These are phyloP conservation scores for Ogataea thermomethanolica DNA, from an alignment of 805 yeast species.

Conservation along the genomic window DNA sequence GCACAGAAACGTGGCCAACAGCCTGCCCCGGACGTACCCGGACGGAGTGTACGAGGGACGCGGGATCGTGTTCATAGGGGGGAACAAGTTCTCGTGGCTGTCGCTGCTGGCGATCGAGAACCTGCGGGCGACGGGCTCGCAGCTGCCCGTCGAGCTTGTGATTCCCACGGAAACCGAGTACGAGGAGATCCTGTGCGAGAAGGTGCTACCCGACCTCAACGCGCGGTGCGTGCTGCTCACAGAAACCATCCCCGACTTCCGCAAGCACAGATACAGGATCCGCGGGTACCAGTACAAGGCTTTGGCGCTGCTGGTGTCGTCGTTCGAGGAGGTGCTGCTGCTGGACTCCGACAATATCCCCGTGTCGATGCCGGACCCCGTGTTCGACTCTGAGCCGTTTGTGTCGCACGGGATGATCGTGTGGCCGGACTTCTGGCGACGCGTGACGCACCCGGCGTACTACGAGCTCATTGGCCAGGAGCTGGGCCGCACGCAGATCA, in stretches of 20 bases:
- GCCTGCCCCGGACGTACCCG: constrained; percentile 37
- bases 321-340: constrained; percentile 49
- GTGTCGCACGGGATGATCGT: constrained; percentile 45
- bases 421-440: constrained; percentile 62
- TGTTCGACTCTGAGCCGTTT: constrained; percentile 59
- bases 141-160: constrained; percentile 47
- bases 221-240: constrained; percentile 58
- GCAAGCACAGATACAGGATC: constrained; percentile 27
- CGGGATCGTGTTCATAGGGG: constrained; percentile 75
- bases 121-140: constrained; percentile 43
- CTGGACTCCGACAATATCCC: constrained; percentile 54
- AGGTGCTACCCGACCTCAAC: constrained; percentile 42
- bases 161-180: constrained; percentile 46
- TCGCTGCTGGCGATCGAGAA: constrained; percentile 51
- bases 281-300: constrained; percentile 49
- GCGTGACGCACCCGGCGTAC: constrained; percentile 50
- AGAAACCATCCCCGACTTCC: constrained; percentile 44
- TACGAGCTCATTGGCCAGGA: constrained; percentile 42
- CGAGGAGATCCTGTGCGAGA: constrained; percentile 42
- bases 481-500: constrained; percentile 32
- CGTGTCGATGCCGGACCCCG: constrained; percentile 43
- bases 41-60: constrained; percentile 43
- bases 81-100: constrained; percentile 66
- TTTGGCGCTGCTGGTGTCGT: constrained; percentile 46
- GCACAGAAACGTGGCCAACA: constrained; percentile 44